Evolutionary conservation across 805 yeast species (phyloP).

Genomic region (Sugiyamaella marilandica): DNA sequence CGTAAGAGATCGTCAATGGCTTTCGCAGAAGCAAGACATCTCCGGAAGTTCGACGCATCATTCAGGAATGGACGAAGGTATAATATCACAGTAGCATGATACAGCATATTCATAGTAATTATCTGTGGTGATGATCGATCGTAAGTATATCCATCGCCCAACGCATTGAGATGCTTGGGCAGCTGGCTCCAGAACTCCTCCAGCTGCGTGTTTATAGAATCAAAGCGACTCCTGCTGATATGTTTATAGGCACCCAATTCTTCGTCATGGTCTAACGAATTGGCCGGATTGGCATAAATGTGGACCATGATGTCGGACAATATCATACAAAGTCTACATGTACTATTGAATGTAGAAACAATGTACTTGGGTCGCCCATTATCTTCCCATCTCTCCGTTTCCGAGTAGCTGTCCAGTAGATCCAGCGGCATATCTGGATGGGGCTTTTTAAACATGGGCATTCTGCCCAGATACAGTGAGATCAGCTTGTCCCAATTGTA

Average conservation of each 20-base stretch:
- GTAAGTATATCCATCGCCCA: conserved; percentile 7
- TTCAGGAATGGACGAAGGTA: not conserved
- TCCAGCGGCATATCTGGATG: conserved; percentile 9
- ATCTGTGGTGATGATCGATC: conserved; percentile 8
- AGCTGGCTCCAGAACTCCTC: conserved; percentile 4
- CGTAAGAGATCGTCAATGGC: conserved; percentile 8
- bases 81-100: conserved; percentile 3
- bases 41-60: not conserved
- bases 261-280: conserved; percentile 1
- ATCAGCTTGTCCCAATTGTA: conserved; percentile 7
- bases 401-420: conserved; percentile 3
- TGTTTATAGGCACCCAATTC: not conserved
- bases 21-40: conserved; percentile 8
- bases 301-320: conserved; percentile 8
- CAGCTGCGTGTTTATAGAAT: not conserved
- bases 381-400: conserved; percentile 3
- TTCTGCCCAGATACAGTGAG: conserved; percentile 8
- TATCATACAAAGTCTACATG: conserved; percentile 5
- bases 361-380: not conserved
- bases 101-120: conserved; percentile 7
- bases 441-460: conserved; percentile 7
- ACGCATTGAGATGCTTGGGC: conserved; percentile 6
- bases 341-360: not conserved
- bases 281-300: conserved; percentile 6
- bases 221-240: conserved; percentile 1